Evolutionary conservation across 495 filamentous ascomycete species (phyloP).

Genomic region (Xylaria cubensis): DNA sequence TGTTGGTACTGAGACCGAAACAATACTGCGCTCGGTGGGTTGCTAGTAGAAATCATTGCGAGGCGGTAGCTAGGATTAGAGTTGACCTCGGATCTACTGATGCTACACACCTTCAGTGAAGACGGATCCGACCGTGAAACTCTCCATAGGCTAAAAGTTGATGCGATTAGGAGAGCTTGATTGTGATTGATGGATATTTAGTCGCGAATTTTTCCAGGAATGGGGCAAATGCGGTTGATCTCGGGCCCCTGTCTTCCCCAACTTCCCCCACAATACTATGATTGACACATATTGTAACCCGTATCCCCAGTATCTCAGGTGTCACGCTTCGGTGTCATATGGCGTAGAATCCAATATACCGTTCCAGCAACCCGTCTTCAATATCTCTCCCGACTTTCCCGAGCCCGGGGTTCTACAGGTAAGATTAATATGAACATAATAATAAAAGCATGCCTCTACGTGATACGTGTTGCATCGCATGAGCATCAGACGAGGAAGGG

Average conservation of each 20-base stretch:
- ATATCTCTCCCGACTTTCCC: conserved; percentile 3
- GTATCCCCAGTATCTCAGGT: neutral
- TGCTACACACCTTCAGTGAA: conserved; percentile 1
- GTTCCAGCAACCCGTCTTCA: conserved; percentile 21
- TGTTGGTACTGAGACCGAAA: neutral
- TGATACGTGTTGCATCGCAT: neutral
- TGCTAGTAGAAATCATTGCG: neutral
- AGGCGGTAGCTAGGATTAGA: neutral
- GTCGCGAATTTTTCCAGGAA: conserved; percentile 19
- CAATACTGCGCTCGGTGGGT: neutral
- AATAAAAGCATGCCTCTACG: neutral
- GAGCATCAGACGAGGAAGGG: neutral
- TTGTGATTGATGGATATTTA: conserved; percentile 26
- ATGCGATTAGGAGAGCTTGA: neutral
- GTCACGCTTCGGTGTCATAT: neutral
- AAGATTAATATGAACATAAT: neutral
- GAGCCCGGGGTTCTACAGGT: neutral
- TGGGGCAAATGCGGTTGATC: conserved; percentile 22
- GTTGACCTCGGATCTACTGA: neutral
- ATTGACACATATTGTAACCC: neutral
- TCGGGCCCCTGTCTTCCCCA: conserved; percentile 22
- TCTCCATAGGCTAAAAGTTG: conserved; percentile 23
- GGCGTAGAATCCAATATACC: neutral
- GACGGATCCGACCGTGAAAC: conserved; percentile 18
- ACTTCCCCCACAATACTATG: conserved; percentile 8